These are phyloP conservation scores for Phytopythium montanum DNA, from an alignment of 352 stramenopile species.

Conservation along the genomic window DNA sequence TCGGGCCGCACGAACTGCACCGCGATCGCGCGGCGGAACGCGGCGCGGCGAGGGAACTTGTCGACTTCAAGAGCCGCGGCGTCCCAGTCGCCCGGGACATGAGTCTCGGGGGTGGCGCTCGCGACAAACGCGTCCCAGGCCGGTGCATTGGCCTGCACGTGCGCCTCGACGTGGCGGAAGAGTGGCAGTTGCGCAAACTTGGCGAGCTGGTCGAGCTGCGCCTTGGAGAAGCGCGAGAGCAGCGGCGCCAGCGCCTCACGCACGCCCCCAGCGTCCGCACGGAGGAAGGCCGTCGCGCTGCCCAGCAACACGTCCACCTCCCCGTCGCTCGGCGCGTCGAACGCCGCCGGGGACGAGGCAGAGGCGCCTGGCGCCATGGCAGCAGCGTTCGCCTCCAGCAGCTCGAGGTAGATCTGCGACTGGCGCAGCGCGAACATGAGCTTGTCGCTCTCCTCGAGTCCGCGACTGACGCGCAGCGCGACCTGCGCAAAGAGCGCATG, in stretches of 20 bases:
- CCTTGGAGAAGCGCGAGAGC: conserved; percentile 51
- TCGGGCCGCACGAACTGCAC: conserved; percentile 89
- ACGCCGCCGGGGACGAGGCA: conserved; percentile 20
- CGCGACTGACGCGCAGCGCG: conserved; percentile 90
- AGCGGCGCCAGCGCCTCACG: conserved; percentile 47
- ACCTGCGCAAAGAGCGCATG: conserved; percentile 90
- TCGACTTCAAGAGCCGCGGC: conserved; percentile 22
- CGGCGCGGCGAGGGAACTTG: conserved; percentile 45
- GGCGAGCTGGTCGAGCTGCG: conserved; percentile 85
- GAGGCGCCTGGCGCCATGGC: conserved; percentile 25
- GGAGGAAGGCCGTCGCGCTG: conserved; percentile 43
- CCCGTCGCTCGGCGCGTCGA: conserved; percentile 66
- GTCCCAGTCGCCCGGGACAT: conserved; percentile 70
- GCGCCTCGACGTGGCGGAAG: conserved; percentile 75
- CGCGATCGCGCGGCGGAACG: conserved; percentile 81
- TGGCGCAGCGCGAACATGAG: conserved; percentile 98
- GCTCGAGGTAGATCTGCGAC: conserved; percentile 89
- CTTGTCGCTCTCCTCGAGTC: conserved; percentile 96
- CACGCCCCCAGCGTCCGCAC: conserved; percentile 28
- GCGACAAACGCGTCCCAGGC: conserved; percentile 84
- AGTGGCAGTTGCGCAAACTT: conserved; percentile 68
- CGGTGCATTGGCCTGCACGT: conserved; percentile 53
- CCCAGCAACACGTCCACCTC: conserved; percentile 74
- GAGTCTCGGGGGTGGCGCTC: conserved; percentile 66
- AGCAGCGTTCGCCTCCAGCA: conserved; percentile 53